phyloP scores from a whole-genome alignment of 345 rosid species.

The Heritiera littoralis region DNA sequence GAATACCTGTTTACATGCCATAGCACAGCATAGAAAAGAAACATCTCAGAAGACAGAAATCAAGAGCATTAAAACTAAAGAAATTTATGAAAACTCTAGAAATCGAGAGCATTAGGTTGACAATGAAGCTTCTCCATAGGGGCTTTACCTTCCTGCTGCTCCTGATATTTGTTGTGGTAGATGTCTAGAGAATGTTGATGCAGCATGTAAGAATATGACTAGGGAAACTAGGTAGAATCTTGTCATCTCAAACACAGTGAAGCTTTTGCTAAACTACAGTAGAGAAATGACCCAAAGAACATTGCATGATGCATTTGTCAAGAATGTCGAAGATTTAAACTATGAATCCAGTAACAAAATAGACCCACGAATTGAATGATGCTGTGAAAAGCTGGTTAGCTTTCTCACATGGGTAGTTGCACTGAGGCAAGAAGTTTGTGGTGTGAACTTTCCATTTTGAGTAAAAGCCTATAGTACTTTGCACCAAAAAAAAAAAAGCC shows the following conservation, averaged over 20 bases:
- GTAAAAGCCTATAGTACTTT: not conserved
- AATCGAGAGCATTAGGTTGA: slow-evolving; percentile 13
- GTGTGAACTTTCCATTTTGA: not conserved
- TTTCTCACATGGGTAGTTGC: not conserved
- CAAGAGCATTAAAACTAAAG: not conserved
- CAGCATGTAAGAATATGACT: slow-evolving; percentile 15
- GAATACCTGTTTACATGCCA: slow-evolving; percentile 31
- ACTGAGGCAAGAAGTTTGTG: too few species aligned
- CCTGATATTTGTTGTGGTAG: slow-evolving; percentile 7
- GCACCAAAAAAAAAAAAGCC: too few species aligned
- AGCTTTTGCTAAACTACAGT: not conserved
- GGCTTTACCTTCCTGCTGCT: slow-evolving; percentile 31
- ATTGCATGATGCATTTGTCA: not conserved
- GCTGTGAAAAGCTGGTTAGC: slow-evolving; percentile 26
- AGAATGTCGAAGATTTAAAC: too few species aligned
- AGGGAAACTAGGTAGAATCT: slow-evolving; percentile 23
- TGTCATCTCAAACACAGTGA: slow-evolving; percentile 26
- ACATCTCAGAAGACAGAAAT: not conserved
- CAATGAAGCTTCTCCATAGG: not conserved
- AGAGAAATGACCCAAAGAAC: not conserved
- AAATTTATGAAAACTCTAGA: not conserved
- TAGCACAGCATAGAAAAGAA: not conserved
- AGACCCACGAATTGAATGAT: slow-evolving; percentile 2
- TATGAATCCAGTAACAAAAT: too few species aligned
- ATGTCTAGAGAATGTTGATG: slow-evolving; percentile 22